Evolutionary conservation across 2,329 filamentous ascomycete species (phyloP).

Genomic region (Bipolaris oryzae): DNA sequence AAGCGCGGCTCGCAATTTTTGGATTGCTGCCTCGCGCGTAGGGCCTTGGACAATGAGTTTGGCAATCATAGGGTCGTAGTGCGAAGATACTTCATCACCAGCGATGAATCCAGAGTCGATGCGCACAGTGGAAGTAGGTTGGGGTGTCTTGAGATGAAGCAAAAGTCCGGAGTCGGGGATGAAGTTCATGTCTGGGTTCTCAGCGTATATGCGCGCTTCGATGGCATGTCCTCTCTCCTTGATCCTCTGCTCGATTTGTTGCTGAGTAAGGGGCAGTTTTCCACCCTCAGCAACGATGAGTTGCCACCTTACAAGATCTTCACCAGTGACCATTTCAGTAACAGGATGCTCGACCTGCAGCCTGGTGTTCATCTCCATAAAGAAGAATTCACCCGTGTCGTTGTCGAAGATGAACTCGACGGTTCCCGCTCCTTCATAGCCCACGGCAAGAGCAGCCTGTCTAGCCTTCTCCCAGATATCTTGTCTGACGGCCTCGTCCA

Average conservation of each 20-base stretch:
- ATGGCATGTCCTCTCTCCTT: conserved; percentile 81
- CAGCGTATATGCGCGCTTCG: conserved; percentile 94
- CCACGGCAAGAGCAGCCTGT: conserved; percentile 66
- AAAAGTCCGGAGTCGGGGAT: conserved; percentile 91
- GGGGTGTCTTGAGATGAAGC: conserved; percentile 78
- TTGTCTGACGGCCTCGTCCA: conserved; percentile 64
- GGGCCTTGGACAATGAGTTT: conserved; percentile 91
- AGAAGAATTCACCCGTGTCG: conserved; percentile 69
- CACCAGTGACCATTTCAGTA: conserved; percentile 76
- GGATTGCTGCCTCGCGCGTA: conserved; percentile 78
- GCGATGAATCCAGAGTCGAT: conserved; percentile 93
- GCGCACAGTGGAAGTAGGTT: conserved; percentile 72
- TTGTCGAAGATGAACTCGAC: conserved; percentile 75
- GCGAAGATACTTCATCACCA: conserved; percentile 89
- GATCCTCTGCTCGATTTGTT: conserved; percentile 72
- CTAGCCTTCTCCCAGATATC: conserved; percentile 70
- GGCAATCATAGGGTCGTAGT: conserved; percentile 98
- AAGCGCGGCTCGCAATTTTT: conserved; percentile 79
- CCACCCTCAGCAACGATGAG: conserved; percentile 80
- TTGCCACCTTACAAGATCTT: conserved; percentile 93
- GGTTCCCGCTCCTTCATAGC: conserved; percentile 69
- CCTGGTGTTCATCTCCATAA: conserved; percentile 78
- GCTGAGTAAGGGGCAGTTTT: conserved; percentile 69
- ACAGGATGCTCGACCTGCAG: conserved; percentile 97
- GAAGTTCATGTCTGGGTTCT: conserved; percentile 90